phyloP scores from a whole-genome alignment of 148 eudicot genomes.

The Spergularia marina region DNA sequence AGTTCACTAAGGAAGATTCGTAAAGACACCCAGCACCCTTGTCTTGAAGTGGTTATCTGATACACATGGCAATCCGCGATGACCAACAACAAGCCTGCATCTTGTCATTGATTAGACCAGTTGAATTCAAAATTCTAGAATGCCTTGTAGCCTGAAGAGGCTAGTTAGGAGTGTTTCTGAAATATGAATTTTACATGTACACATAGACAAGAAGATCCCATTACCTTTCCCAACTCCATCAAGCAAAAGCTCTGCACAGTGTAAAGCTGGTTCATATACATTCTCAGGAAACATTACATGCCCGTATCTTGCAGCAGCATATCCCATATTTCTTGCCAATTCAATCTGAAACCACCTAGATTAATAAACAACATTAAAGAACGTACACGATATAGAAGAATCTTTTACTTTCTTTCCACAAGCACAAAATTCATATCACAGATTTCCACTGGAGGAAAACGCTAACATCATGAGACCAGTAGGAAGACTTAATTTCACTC shows the following conservation, averaged over 20 bases:
- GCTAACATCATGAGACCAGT: background rate
- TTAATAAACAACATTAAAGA: conserved; percentile 41
- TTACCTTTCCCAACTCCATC: conserved; percentile 96
- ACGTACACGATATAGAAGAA: conserved; percentile 6
- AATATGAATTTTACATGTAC: background rate
- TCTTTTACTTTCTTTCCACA: background rate
- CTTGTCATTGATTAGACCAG: no score
- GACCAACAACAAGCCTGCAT: no score
- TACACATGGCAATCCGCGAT: no score
- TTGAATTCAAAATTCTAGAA: no score
- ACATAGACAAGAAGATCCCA: background rate
- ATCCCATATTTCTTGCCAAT: conserved; percentile 95
- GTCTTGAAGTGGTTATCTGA: background rate
- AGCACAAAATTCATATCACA: background rate
- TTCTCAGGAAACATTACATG: conserved; percentile 99
- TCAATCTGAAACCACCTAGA: conserved; percentile 97
- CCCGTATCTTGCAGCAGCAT: conserved; percentile 96
- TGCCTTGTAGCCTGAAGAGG: no score
- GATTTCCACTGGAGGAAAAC: background rate
- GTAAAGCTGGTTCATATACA: conserved; percentile 88
- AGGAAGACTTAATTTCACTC: background rate
- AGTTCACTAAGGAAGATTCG: background rate
- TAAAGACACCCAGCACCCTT: background rate
- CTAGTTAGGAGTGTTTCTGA: no score
- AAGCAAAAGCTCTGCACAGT: conserved; percentile 89